These are phyloP conservation scores for Kwoniella mangroviensis DNA, from an alignment of 768 basidiomycete genomes.

Conservation along the genomic window DNA sequence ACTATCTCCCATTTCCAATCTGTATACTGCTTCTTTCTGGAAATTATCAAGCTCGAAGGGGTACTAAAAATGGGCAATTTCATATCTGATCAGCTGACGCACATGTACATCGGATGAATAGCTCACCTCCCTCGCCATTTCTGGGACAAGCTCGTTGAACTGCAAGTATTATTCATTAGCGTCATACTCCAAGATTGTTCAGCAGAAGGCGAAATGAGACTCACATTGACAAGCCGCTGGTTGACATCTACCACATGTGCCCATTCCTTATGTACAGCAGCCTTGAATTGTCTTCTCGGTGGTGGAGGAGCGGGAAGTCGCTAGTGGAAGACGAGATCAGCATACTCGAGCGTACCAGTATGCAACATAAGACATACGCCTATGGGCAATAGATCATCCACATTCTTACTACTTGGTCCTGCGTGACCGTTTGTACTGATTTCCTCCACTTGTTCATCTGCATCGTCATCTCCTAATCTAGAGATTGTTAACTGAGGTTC, in stretches of 20 bases:
- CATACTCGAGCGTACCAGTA: constrained; percentile 42
- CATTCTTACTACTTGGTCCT: constrained; percentile 61
- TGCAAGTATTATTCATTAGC: constrained; percentile 10
- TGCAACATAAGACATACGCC: constrained; percentile 65
- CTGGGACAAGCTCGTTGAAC: constrained; percentile 81
- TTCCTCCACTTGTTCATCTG: constrained; percentile 25
- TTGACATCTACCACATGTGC: constrained; percentile 96
- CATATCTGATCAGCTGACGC: not conserved
- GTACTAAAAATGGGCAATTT: constrained; percentile 64
- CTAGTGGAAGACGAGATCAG: constrained; percentile 23
- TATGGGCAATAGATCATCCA: constrained; percentile 76
- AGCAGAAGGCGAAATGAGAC: constrained; percentile 11
- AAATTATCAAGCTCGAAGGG: constrained; percentile 99
- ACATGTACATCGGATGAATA: not conserved
- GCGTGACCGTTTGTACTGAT: constrained; percentile 61
- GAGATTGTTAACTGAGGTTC: constrained; percentile 42
- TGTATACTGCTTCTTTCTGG: constrained; percentile 98
- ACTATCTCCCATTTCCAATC: constrained; percentile 94
- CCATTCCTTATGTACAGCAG: constrained; percentile 81
- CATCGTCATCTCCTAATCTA: constrained; percentile 39
- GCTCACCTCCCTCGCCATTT: constrained; percentile 88
- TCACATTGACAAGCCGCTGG: constrained; percentile 75
- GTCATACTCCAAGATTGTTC: not conserved
- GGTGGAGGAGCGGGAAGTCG: constrained; percentile 52
- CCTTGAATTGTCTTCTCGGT: constrained; percentile 45